Percentiles rank a stretch among this genome's conserved stretches.
These are phyloP conservation scores for Farysia itapuensis DNA, from an alignment of 1,284 basidiomycete species.

Conservation along the genomic window DNA sequence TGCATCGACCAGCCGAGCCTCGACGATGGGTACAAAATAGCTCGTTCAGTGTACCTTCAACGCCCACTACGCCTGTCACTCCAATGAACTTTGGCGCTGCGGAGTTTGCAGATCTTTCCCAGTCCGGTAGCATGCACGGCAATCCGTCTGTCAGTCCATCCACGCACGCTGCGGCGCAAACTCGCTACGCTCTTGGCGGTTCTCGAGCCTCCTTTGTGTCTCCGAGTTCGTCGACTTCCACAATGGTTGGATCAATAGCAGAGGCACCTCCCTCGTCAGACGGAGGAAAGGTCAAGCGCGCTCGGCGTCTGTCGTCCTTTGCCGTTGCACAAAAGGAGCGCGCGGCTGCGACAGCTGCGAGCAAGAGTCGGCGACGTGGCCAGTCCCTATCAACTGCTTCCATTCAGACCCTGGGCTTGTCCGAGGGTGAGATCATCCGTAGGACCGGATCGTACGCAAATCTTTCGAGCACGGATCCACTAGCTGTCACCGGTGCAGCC, in stretches of 20 bases:
- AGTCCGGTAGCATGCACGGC: slow-evolving; percentile 7
- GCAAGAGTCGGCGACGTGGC: slow-evolving; percentile 42
- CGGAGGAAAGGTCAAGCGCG: slow-evolving; percentile 54
- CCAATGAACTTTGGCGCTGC: slow-evolving; percentile 39
- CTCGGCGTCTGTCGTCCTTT: slow-evolving; percentile 50
- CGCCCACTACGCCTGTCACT: slow-evolving; percentile 48
- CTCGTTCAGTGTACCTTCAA: slow-evolving; percentile 35
- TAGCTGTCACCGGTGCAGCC: slow-evolving; percentile 27
- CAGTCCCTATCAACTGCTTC: slow-evolving; percentile 47
- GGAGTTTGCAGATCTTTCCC: slow-evolving; percentile 8
- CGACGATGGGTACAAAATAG: slow-evolving; percentile 41
- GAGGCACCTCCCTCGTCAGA: slow-evolving; percentile 47
- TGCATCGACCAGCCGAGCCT: slow-evolving; percentile 45
- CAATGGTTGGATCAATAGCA: slow-evolving; percentile 20
- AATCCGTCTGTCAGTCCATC: slow-evolving; percentile 24
- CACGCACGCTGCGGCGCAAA: slow-evolving; percentile 51
- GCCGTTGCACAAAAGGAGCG: slow-evolving; percentile 41
- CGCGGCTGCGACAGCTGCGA: slow-evolving; percentile 26
- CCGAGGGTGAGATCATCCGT: slow-evolving; percentile 27
- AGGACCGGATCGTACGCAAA: slow-evolving; percentile 32
- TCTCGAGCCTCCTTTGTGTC: slow-evolving; percentile 20
- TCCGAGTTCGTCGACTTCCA: slow-evolving; percentile 8
- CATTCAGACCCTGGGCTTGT: slow-evolving; percentile 39
- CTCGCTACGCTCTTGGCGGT: slow-evolving; percentile 27
- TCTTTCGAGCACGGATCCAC: slow-evolving; percentile 39